Evolutionary conservation across 2,329 filamentous ascomycete genomes (phyloP).

Genomic region (Botryosphaeria dothidea): DNA sequence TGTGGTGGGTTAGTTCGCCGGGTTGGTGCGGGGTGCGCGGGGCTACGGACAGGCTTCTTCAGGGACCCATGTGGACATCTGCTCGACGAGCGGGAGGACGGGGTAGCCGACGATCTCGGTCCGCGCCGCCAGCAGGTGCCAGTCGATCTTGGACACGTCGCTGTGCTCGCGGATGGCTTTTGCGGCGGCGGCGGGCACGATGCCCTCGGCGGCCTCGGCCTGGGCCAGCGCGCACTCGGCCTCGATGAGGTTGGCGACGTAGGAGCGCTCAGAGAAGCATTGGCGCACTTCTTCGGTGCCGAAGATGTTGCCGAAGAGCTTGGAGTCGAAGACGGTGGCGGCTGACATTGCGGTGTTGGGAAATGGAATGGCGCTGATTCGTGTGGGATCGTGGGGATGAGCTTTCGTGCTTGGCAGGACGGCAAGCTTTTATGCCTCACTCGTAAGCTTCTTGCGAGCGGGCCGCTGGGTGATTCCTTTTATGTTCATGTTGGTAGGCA

Average conservation of each 20-base stretch:
- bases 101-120: conserved; percentile 59
- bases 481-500: too few species aligned
- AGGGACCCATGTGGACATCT: conserved; percentile 43
- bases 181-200: conserved; percentile 45
- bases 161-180: conserved; percentile 37
- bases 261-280: conserved; percentile 53
- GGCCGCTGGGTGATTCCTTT: too few species aligned
- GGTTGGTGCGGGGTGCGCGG: background rate
- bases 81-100: conserved; percentile 53
- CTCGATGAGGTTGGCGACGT: conserved; percentile 51
- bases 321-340: conserved; percentile 44
- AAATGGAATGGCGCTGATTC: background rate
- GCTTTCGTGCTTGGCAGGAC: too few species aligned
- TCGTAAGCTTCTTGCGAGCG: too few species aligned
- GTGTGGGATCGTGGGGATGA: background rate
- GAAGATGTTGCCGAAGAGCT: conserved; percentile 54
- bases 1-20: conserved; percentile 31
- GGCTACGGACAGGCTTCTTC: conserved; percentile 32
- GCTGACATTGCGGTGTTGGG: background rate
- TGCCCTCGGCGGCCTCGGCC: conserved; percentile 50
- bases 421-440: background rate
- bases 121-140: conserved; percentile 44
- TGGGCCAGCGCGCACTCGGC: conserved; percentile 55
- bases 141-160: conserved; percentile 41
- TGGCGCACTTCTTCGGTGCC: conserved; percentile 54